A percentile compares a stretch with the other conserved stretches of the same genome.
Evolutionary conservation across 305 asterid genomes (phyloP).

Genomic region (Plantago lanceolata): DNA sequence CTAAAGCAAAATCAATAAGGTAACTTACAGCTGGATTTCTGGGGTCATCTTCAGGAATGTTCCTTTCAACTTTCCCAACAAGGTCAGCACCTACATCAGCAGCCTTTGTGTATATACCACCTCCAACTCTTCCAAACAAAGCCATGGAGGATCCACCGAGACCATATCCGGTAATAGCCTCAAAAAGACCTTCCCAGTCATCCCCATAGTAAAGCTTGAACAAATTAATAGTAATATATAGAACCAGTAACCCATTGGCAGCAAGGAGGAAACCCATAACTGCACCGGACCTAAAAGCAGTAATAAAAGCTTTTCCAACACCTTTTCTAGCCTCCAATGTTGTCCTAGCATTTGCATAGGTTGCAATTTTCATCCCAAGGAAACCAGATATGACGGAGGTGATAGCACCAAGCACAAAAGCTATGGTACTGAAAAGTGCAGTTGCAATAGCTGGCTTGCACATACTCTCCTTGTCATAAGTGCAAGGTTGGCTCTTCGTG

Average conservation of each 20-base stretch:
- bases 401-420: slow-evolving; percentile 76
- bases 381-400: slow-evolving; percentile 75
- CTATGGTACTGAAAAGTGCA: slow-evolving; percentile 61
- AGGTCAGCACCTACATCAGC: slow-evolving; percentile 93
- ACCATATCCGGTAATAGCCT: slow-evolving; percentile 81
- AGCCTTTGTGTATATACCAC: slow-evolving; percentile 84
- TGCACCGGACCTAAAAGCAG: slow-evolving; percentile 79
- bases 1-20: slow-evolving; percentile 6
- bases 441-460: slow-evolving; percentile 92
- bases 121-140: slow-evolving; percentile 77
- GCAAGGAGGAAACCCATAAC: slow-evolving; percentile 91
- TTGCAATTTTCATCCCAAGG: slow-evolving; percentile 86
- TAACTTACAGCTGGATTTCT: slow-evolving; percentile 77
- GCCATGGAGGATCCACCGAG: slow-evolving; percentile 82
- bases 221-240: slow-evolving; percentile 57
- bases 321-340: slow-evolving; percentile 82
- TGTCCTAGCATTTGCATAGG: slow-evolving; percentile 81
- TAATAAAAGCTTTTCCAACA: slow-evolving; percentile 73
- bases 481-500: slow-evolving; percentile 58
- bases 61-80: slow-evolving; percentile 78
- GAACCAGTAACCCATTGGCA: slow-evolving; percentile 69
- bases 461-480: slow-evolving; percentile 41
- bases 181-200: slow-evolving; percentile 88
- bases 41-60: slow-evolving; percentile 87
- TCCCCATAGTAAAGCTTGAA: slow-evolving; percentile 78